A percentile compares a stretch with the other conserved stretches of the same genome.
These are phyloP conservation scores for Astrocystis sublimbata DNA, from an alignment of 495 filamentous ascomycete species.

Conservation along the genomic window DNA sequence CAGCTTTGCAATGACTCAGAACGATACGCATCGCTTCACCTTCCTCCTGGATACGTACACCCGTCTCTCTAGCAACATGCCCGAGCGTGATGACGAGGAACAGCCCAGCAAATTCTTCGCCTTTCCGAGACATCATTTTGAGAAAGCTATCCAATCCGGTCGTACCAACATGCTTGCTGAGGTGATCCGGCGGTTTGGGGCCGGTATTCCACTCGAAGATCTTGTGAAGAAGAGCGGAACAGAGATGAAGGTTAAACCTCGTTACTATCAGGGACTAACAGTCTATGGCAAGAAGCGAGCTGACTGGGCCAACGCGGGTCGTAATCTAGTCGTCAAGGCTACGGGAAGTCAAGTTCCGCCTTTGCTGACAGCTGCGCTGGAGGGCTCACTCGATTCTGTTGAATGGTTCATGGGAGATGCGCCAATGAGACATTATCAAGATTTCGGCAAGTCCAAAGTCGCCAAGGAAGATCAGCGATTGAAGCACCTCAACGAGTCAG, in stretches of 20 bases:
- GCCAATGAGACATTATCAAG: slow-evolving; percentile 59
- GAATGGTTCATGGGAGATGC: slow-evolving; percentile 72
- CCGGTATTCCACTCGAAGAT: slow-evolving; percentile 64
- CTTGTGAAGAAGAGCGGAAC: slow-evolving; percentile 61
- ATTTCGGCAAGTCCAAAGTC: slow-evolving; percentile 59
- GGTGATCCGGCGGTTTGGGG: slow-evolving; percentile 53
- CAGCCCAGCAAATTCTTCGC: slow-evolving; percentile 30
- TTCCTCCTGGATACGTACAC: slow-evolving; percentile 40
- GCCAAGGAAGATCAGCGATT: slow-evolving; percentile 56
- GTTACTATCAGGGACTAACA: slow-evolving; percentile 69
- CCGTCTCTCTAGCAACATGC: slow-evolving; percentile 23
- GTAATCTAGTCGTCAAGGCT: slow-evolving; percentile 33
- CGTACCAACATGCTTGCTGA: slow-evolving; percentile 42
- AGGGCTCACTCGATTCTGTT: slow-evolving; percentile 58
- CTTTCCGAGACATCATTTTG: slow-evolving; percentile 36
- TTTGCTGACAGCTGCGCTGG: slow-evolving; percentile 56
- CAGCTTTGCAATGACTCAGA: slow-evolving; percentile 37
- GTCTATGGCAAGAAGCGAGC: slow-evolving; percentile 71
- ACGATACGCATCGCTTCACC: slow-evolving; percentile 36
- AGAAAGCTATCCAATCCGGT: slow-evolving; percentile 31
- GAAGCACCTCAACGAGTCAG: slow-evolving; percentile 52
- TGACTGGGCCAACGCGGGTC: slow-evolving; percentile 60
- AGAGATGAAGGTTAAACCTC: slow-evolving; percentile 58
- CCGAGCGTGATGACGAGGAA: not conserved
- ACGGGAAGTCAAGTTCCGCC: slow-evolving; percentile 47